Conservation (phyloP, 495 filamentous ascomycete species). For the Saxispiralis lemnorum region DNA sequence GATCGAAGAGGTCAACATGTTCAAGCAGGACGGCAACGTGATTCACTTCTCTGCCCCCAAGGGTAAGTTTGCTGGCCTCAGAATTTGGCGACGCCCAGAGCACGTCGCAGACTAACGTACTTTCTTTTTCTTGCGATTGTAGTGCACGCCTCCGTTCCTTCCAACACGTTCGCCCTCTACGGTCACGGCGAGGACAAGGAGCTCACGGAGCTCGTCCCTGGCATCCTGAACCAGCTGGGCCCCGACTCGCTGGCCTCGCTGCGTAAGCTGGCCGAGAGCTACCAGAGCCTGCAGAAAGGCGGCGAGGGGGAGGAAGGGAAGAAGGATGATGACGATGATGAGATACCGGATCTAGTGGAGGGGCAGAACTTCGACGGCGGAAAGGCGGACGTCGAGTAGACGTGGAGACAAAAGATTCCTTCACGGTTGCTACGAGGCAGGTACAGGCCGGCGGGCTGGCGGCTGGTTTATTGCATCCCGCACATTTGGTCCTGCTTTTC, state of each 20-base stretch:
- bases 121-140: not conserved
- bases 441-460: no score
- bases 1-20: slow-evolving; percentile 99
- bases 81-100: no score
- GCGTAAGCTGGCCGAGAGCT: slow-evolving; percentile 95
- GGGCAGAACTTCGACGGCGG: slow-evolving; percentile 86
- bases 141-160: slow-evolving; percentile 92
- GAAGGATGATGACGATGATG: slow-evolving; percentile 61
- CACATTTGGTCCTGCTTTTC: no score
- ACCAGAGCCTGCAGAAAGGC: slow-evolving; percentile 97
- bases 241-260: slow-evolving; percentile 95
- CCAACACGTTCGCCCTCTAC: slow-evolving; percentile 99
- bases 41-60: slow-evolving; percentile 97
- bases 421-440: no score
- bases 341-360: slow-evolving; percentile 89
- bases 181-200: slow-evolving; percentile 98
- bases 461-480: no score
- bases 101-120: no score
- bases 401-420: no score
- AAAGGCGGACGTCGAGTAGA: slow-evolving; percentile 54
- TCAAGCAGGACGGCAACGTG: slow-evolving; percentile 98
- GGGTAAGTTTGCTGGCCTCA: slow-evolving; percentile 38
- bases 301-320: slow-evolving; percentile 51
- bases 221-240: slow-evolving; percentile 97
- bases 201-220: slow-evolving; percentile 95